A percentile compares a stretch with the other conserved stretches of the same genome.
Evolutionary conservation across 768 basidiomycete species (phyloP).

Genomic region (Ramaria sp.): DNA sequence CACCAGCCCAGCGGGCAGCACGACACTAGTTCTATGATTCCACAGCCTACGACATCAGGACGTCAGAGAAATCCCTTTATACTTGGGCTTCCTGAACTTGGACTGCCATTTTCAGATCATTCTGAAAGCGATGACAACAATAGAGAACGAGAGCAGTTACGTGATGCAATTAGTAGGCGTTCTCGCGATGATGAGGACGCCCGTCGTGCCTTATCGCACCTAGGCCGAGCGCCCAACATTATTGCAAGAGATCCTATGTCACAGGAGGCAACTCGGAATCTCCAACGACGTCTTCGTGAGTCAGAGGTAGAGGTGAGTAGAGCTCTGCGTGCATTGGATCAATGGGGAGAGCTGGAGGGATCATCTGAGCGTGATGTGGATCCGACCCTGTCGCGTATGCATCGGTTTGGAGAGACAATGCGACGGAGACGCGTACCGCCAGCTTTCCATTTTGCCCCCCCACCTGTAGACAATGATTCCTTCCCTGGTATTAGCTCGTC

Average conservation of each 20-base stretch:
- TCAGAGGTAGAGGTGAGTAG: conserved; percentile 4
- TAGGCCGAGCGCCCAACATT: background rate
- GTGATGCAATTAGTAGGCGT: conserved; percentile 1
- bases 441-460: background rate
- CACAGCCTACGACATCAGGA: background rate
- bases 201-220: background rate
- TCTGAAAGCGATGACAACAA: background rate
- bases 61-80: background rate
- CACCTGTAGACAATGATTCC: background rate
- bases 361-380: background rate
- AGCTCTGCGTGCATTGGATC: conserved; percentile 5
- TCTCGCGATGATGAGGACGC: conserved; percentile 2
- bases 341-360: conserved; percentile 7
- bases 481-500: background rate
- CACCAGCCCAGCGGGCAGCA: background rate
- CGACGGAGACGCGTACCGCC: conserved; percentile 3
- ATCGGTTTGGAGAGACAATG: conserved; percentile 9
- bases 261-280: background rate
- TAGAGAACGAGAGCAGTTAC: conserved; percentile 8
- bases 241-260: background rate
- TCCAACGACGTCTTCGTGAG: conserved; percentile 7
- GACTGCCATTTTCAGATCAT: background rate
- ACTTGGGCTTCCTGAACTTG: background rate
- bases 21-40: background rate
- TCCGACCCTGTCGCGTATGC: conserved; percentile 1